A percentile compares a stretch with the other conserved stretches of the same genome.
Conservation (phyloP, 805 yeast species). For the Cephaloascus fragrans region DNA sequence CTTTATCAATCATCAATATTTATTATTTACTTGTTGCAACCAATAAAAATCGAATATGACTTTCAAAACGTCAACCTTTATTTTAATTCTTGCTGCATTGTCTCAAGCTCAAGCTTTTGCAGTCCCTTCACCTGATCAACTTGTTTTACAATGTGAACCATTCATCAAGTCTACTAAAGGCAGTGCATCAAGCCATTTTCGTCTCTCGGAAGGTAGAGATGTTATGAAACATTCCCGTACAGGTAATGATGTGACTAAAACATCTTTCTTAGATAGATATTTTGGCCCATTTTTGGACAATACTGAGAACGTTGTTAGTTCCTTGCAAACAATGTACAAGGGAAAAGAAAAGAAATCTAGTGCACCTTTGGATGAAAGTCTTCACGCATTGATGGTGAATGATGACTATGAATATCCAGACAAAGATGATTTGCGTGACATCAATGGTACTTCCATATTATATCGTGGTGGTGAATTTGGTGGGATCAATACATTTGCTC, state of each 20-base stretch:
- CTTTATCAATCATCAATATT: too few species aligned
- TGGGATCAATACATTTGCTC: constrained; percentile 19
- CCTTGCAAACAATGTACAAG: constrained; percentile 10
- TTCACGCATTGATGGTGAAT: constrained; percentile 17
- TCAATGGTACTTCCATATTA: constrained; percentile 25
- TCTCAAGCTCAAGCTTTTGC: constrained; percentile 3
- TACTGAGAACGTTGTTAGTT: constrained; percentile 10
- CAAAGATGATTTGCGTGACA: constrained; percentile 24
- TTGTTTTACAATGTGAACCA: constrained; percentile 12
- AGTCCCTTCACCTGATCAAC: constrained; percentile 9
- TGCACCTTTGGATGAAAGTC: constrained; percentile 15
- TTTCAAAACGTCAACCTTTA: too few species aligned
- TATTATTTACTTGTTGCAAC: too few species aligned
- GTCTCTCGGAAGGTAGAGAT: too few species aligned
- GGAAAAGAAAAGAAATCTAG: constrained; percentile 14
- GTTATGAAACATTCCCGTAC: constrained; percentile 1
- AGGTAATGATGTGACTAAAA: constrained; percentile 6
- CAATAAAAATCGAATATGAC: too few species aligned
- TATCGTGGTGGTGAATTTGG: constrained; percentile 29
- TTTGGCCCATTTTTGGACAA: constrained; percentile 21
- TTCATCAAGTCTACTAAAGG: too few species aligned
- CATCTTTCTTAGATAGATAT: constrained; percentile 22
- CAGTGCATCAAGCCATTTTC: neutral
- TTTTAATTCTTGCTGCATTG: constrained; percentile 1
- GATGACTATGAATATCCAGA: constrained; percentile 23